Percentiles rank a stretch among this genome's conserved stretches.
Evolutionary conservation across 192 early-diverging fungal genomes (phyloP).

Genomic region (Backusella parvicylindrica): DNA sequence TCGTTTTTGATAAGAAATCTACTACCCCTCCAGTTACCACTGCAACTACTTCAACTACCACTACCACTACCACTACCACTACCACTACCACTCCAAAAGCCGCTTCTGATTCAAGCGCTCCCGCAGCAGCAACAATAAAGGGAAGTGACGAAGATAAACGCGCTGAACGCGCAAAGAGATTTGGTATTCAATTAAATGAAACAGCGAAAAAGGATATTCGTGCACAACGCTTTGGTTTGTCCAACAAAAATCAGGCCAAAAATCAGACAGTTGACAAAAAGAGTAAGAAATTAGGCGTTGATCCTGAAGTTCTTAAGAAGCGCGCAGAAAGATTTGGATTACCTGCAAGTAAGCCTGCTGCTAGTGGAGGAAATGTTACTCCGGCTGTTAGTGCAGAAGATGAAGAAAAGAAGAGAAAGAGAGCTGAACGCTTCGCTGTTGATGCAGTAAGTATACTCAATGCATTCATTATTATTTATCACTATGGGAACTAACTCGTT

Average conservation of each 20-base stretch:
- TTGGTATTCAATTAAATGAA: slow-evolving; percentile 46
- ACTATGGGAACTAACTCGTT: not conserved
- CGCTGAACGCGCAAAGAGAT: slow-evolving; percentile 37
- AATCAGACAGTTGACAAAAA: not conserved
- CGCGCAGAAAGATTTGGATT: slow-evolving; percentile 53
- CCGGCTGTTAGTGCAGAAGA: slow-evolving; percentile 36
- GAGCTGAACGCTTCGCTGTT: slow-evolving; percentile 49
- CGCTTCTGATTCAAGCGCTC: not conserved
- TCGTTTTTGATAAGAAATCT: slow-evolving; percentile 29
- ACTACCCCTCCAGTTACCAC: slow-evolving; percentile 4
- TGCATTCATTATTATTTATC: not conserved
- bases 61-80: not conserved
- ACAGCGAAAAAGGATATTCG: slow-evolving; percentile 46
- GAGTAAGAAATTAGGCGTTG: slow-evolving; percentile 18
- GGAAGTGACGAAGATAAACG: slow-evolving; percentile 16
- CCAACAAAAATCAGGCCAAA: slow-evolving; percentile 17
- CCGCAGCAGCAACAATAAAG: slow-evolving; percentile 12
- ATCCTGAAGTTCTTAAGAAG: slow-evolving; percentile 50
- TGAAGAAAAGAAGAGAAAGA: slow-evolving; percentile 66
- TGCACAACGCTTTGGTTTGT: slow-evolving; percentile 52
- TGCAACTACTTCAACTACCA: not conserved
- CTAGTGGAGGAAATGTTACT: not conserved
- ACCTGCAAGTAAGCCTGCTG: slow-evolving; percentile 28
- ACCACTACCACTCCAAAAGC: not conserved
- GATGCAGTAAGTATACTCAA: not conserved